phyloP scores from a whole-genome alignment of 805 yeast species.

The Hanseniaspora valbyensis region DNA sequence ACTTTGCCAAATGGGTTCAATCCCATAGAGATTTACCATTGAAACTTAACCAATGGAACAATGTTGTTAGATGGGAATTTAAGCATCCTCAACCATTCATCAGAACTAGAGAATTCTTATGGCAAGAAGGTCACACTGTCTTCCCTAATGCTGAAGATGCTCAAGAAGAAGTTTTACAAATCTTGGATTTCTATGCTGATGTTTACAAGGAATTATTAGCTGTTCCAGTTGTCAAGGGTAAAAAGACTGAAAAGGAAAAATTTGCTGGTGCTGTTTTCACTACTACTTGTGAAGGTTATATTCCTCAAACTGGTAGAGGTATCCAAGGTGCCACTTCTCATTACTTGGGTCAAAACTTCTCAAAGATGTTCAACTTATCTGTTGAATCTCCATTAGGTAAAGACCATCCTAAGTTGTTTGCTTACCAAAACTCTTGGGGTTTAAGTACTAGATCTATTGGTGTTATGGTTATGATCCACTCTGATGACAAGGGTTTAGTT shows the following conservation, averaged over 20 bases:
- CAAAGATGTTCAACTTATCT: constrained; percentile 91
- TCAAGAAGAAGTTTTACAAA: constrained; percentile 67
- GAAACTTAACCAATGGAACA: constrained; percentile 97
- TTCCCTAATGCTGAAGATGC: constrained; percentile 79
- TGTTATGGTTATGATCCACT: constrained; percentile 98
- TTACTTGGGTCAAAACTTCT: constrained; percentile 94
- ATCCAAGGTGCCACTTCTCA: constrained; percentile 99
- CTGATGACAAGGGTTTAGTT: constrained; percentile 96
- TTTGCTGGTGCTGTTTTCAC: constrained; percentile 97
- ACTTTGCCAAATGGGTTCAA: constrained; percentile 97
- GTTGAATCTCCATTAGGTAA: constrained; percentile 93
- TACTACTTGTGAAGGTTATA: constrained; percentile 91
- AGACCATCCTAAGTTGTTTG: constrained; percentile 74
- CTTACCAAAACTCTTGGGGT: constrained; percentile 99
- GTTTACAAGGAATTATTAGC: constrained; percentile 88
- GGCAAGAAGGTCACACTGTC: constrained; percentile 99
- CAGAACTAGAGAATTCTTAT: constrained; percentile 96
- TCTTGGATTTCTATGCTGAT: constrained; percentile 73
- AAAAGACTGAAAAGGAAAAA: constrained; percentile 92
- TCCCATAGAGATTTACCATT: constrained; percentile 96
- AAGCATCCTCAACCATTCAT: constrained; percentile 99
- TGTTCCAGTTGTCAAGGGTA: constrained; percentile 92
- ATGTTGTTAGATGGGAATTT: constrained; percentile 99
- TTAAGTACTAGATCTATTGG: constrained; percentile 96
- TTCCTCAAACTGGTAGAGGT: constrained; percentile 98